Evolutionary conservation across 2,329 filamentous ascomycete species (phyloP).

Genomic region (Botrytis fragariae): DNA sequence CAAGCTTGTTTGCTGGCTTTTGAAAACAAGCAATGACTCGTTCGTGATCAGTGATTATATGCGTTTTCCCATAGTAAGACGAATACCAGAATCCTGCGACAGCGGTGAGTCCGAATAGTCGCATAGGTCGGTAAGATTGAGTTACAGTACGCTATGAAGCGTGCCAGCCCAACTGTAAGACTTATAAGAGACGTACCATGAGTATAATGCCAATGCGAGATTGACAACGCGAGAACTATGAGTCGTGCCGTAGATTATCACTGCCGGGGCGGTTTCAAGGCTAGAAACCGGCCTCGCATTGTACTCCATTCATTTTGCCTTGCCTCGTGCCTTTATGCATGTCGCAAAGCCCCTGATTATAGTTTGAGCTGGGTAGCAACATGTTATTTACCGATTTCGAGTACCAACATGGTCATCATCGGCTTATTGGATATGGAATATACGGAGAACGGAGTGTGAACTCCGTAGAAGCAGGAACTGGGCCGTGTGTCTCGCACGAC

Average conservation of each 20-base stretch:
- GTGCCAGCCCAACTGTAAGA: constrained; percentile 6
- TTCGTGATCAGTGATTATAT: constrained; percentile 16
- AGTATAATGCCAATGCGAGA: not conserved
- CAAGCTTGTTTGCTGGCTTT: not conserved
- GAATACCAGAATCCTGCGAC: not conserved
- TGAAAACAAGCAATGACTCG: not conserved
- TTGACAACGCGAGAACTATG: not conserved
- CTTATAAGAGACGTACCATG: not conserved
- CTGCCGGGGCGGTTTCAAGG: constrained; percentile 16
- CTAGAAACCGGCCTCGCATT: constrained; percentile 17
- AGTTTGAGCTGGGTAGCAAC: constrained; percentile 1
- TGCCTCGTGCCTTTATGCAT: constrained; percentile 20
- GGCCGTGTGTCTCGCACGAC: not conserved
- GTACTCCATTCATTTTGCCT: not conserved
- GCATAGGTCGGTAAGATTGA: constrained; percentile 2
- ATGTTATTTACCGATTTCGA: constrained; percentile 3
- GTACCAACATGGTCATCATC: not conserved
- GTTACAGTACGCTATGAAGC: not conserved
- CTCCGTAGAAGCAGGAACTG: not conserved
- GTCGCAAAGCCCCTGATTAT: constrained; percentile 16
- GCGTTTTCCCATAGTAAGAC: not conserved
- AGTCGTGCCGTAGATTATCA: constrained; percentile 3
- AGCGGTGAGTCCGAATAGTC: constrained; percentile 15
- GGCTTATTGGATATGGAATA: not conserved
- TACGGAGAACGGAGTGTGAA: not conserved